Percentiles rank a stretch among this genome's conserved stretches.
phyloP scores from a whole-genome alignment of 148 eudicot genomes.

The Oxyria digyna region DNA sequence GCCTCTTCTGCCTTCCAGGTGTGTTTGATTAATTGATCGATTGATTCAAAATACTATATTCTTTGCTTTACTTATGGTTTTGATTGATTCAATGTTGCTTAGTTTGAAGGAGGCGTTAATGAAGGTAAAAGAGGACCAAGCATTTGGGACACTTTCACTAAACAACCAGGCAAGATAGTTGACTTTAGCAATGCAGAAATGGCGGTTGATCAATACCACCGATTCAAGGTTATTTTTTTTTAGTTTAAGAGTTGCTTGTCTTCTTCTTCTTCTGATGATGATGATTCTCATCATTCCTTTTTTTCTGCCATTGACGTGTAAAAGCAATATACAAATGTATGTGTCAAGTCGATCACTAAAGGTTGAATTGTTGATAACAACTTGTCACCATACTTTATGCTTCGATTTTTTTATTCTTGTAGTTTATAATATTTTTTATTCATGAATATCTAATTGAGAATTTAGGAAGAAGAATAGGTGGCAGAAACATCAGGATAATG shows the following conservation, averaged over 20 bases:
- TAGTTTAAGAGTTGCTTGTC: too few relatives aligned
- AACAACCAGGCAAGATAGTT: slow-evolving; percentile 50
- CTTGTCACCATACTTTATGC: not conserved
- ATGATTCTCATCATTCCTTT: not conserved
- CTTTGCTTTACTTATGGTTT: not conserved
- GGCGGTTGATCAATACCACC: slow-evolving; percentile 92
- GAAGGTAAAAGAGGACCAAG: slow-evolving; percentile 88
- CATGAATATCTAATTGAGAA: not conserved
- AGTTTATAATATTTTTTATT: not conserved
- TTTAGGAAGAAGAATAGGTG: too few relatives aligned
- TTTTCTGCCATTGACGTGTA: not conserved
- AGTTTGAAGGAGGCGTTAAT: slow-evolving; percentile 96
- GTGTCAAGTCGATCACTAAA: not conserved
- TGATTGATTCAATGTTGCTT: not conserved
- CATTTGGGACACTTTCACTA: slow-evolving; percentile 84
- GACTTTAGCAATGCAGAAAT: slow-evolving; percentile 85
- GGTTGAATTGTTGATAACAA: not conserved
- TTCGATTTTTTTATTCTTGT: not conserved
- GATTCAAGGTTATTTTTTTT: slow-evolving; percentile 83
- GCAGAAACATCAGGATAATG: not conserved
- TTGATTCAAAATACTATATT: not conserved
- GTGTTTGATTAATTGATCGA: not conserved
- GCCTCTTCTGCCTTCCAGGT: slow-evolving; percentile 97
- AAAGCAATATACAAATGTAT: not conserved
- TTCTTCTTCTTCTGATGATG: not conserved